Base-by-base conservation (phyloP, 2,329 filamentous ascomycete species). In the Coleophoma crateriformis region DNA sequence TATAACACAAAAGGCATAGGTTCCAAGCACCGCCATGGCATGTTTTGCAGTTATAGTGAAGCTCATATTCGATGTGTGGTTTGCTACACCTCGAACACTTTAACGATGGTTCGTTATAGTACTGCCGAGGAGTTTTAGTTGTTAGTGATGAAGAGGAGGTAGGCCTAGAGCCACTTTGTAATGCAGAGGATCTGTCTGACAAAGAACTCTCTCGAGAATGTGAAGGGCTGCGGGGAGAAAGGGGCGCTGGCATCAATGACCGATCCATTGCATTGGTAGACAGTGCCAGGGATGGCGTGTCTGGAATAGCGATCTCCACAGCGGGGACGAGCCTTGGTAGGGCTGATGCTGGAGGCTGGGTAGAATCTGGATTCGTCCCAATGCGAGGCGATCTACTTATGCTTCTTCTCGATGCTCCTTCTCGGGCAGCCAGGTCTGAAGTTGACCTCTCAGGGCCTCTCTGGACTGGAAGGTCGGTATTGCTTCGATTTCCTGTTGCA, bases 1-100 rank as follows among this genome's bases (percentile, higher is more conserved):
- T 83, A 65, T 95, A 96, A 70, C 92, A 97, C 55, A 77, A 76
- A 2, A 87, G 69, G 62, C 92, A 97, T 11, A 96, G 73, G 63
- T 91, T 86, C 74, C 85, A 95, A 43, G 80, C 73, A 1, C 88
- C 89, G 6, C 76, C 70, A 14, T 79, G 74, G 66, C 92, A 96
- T 45, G 75, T 73, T 2, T 70, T 67, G 67, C 92, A 97, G 63
- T 87, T 87, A 68, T 92, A 95, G 66, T 96, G 89, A 2, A 96
- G 71, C 8, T 89, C 82, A 58, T 95, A 90, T 64, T 96, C 86
- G 35, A 96, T 91, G 52, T 90, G 79, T 6, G 73, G 61, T 54
- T 78, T 85, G 17, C 74, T 70, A 64, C 92, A 97, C 10, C 80
- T 74, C 35, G 82, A 78, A 64, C 92, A 96, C 8, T 74, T 75